These are phyloP conservation scores for Musa balbisiana DNA, from an alignment of 202 grass and related monocot genomes.

Conservation along the genomic window DNA sequence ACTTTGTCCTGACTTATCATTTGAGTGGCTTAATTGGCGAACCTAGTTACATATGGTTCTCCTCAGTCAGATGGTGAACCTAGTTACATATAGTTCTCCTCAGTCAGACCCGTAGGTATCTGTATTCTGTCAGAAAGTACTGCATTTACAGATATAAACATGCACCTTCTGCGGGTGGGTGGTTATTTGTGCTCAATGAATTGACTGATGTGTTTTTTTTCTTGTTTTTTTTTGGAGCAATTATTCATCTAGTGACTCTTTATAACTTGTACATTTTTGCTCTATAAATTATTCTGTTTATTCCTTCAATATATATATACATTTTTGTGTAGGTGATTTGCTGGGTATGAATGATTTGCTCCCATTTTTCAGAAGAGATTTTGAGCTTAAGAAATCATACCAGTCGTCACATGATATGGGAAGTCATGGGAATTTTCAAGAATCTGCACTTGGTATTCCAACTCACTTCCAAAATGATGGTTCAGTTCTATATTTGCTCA, in stretches of 20 bases:
- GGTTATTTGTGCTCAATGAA: not conserved
- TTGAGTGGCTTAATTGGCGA: not conserved
- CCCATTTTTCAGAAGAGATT: slow-evolving; percentile 59
- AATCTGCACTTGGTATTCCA: slow-evolving; percentile 57
- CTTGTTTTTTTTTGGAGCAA: not conserved
- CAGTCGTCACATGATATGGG: slow-evolving; percentile 32
- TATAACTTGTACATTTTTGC: slow-evolving; percentile 6
- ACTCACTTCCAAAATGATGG: slow-evolving; percentile 94
- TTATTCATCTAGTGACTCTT: not conserved
- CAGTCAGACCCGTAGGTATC: not conserved
- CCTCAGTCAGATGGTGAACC: too few species aligned
- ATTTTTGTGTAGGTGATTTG: slow-evolving; percentile 45
- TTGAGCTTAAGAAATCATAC: slow-evolving; percentile 35
- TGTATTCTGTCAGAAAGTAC: not conserved
- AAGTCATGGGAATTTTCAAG: slow-evolving; percentile 25
- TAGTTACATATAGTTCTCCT: too few species aligned
- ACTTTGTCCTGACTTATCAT: not conserved
- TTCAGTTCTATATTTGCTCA: slow-evolving; percentile 65
- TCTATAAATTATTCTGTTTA: slow-evolving; percentile 4
- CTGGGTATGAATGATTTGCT: slow-evolving; percentile 32
- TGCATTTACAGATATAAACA: not conserved
- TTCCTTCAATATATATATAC: not conserved
- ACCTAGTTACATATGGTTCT: too few species aligned
- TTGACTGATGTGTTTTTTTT: not conserved
- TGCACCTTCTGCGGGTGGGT: not conserved